These are phyloP conservation scores for Hypholoma fasciculare DNA, from an alignment of 768 basidiomycete species.

Conservation along the genomic window DNA sequence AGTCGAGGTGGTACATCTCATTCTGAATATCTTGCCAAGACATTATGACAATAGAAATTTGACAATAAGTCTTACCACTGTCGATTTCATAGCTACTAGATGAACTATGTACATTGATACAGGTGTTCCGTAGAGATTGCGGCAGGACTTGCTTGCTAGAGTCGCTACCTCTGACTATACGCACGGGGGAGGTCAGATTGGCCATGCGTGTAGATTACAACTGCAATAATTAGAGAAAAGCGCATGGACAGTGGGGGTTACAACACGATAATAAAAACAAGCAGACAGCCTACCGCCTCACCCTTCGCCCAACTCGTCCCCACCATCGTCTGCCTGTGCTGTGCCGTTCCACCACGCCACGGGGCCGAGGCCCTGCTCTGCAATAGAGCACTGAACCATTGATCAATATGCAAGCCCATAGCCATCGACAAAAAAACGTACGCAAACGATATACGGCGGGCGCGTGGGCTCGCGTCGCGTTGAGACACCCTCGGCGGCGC, in stretches of 20 bases:
- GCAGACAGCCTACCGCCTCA: conserved; percentile 10
- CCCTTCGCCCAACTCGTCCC: conserved; percentile 43
- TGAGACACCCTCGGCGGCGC: conserved; percentile 67
- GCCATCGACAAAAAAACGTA: conserved; percentile 39
- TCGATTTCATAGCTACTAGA: neutral
- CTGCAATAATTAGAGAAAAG: no score
- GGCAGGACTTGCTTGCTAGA: no score
- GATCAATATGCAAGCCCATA: no score
- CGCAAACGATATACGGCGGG: conserved; percentile 72
- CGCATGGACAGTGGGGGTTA: no score
- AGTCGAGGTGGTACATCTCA: no score
- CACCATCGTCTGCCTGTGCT: conserved; percentile 32
- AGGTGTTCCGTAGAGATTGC: no score
- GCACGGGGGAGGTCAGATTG: no score
- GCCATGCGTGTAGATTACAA: no score
- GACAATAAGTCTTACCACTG: neutral
- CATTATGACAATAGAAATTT: no score
- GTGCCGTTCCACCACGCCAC: conserved; percentile 72
- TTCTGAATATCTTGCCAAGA: no score
- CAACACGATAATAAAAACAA: neutral
- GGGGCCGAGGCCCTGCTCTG: conserved; percentile 81
- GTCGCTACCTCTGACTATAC: no score
- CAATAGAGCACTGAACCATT: conserved; percentile 66
- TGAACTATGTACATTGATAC: neutral
- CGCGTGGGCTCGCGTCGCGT: conserved; percentile 46